Evolutionary conservation across 2,329 filamentous ascomycete genomes (phyloP).

Genomic region (Ascochyta fabae): DNA sequence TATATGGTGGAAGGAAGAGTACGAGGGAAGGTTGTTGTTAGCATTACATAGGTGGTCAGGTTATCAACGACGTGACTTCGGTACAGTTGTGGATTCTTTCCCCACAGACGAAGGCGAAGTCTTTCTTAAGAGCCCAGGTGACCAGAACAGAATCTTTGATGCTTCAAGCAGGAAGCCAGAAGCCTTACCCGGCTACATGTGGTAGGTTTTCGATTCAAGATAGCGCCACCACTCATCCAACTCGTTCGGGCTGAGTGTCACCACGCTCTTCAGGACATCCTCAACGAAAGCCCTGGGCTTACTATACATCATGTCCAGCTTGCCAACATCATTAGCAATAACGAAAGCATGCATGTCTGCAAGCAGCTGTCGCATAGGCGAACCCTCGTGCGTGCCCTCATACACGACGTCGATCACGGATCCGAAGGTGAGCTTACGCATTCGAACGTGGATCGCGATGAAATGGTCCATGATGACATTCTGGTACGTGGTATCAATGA

Average conservation of each 20-base stretch:
- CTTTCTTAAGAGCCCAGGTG: no score
- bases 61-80: no score
- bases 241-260: background rate
- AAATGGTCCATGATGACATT: background rate
- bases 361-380: background rate
- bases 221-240: background rate
- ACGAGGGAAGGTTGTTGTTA: conserved; percentile 41
- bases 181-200: background rate
- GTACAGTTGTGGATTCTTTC: no score
- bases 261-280: background rate
- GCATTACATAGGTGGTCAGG: conserved; percentile 14
- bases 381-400: background rate
- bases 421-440: background rate
- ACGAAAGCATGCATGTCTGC: conserved; percentile 1
- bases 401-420: background rate
- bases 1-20: conserved; percentile 40
- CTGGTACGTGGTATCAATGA: background rate
- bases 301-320: background rate
- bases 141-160: background rate
- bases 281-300: background rate
- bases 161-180: no score
- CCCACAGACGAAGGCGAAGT: no score
- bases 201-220: background rate
- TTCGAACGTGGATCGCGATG: background rate
- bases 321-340: background rate